Conservation (phyloP, 2,329 filamentous ascomycete genomes). For the Rutstroemia sp. region DNA sequence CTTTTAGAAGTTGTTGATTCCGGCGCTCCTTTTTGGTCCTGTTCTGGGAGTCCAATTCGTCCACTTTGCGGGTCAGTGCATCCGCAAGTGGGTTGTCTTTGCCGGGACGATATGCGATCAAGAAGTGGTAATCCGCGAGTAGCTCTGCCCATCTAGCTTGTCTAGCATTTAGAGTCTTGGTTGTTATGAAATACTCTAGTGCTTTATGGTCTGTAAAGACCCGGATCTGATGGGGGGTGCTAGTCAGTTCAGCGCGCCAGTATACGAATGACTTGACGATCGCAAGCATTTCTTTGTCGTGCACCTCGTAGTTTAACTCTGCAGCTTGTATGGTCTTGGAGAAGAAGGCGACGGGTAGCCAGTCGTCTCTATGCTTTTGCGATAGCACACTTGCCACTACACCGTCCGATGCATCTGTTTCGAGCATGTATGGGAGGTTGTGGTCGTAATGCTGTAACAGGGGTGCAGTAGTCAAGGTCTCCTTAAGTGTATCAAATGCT, state of each 20-base stretch:
- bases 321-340: conserved; percentile 19
- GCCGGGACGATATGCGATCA: conserved; percentile 4
- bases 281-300: conserved; percentile 29
- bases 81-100: conserved; percentile 3
- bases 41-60: background rate
- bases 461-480: background rate
- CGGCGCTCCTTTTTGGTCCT: too few species aligned
- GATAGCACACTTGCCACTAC: conserved; percentile 10
- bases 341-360: conserved; percentile 17
- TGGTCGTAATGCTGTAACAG: conserved; percentile 1
- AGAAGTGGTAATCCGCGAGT: conserved; percentile 4
- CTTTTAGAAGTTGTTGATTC: too few species aligned
- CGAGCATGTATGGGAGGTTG: background rate
- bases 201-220: conserved; percentile 5
- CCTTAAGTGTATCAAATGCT: background rate
- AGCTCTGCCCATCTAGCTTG: conserved; percentile 1
- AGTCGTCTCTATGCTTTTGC: background rate
- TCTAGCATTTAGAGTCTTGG: conserved; percentile 5
- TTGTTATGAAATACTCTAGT: conserved; percentile 14
- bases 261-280: conserved; percentile 19
- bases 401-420: conserved; percentile 10
- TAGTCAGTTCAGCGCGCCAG: conserved; percentile 4
- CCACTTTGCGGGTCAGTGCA: background rate
- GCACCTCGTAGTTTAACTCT: conserved; percentile 28
- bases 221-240: background rate